Conservation (phyloP, 192 early-diverging fungal species). For the Entomortierella beljakovae region DNA sequence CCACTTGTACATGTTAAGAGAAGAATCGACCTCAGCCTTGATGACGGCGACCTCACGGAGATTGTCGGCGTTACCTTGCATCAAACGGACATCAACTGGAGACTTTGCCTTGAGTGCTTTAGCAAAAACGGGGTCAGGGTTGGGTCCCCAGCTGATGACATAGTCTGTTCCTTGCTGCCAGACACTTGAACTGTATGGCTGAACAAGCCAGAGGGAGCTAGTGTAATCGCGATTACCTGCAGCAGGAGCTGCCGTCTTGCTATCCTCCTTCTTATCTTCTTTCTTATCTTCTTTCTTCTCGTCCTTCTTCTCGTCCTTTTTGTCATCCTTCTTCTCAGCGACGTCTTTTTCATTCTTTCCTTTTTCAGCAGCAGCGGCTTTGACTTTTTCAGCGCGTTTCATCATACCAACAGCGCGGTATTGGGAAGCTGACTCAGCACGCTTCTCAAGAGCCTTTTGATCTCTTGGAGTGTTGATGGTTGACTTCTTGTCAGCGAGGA, state of each 20-base stretch:
- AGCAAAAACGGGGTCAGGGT: conserved; percentile 31
- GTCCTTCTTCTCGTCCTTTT: neutral
- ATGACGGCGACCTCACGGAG: conserved; percentile 18
- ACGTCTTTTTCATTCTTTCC: neutral
- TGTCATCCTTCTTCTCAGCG: neutral
- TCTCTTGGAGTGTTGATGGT: neutral
- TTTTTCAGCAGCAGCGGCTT: neutral
- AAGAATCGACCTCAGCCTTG: conserved; percentile 1
- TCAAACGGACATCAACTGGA: conserved; percentile 30
- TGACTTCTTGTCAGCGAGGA: neutral
- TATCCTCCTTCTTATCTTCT: neutral
- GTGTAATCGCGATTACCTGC: conserved; percentile 8
- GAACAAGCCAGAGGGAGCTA: conserved; percentile 36
- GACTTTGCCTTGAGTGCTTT: conserved; percentile 23
- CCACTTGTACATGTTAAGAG: conserved; percentile 32
- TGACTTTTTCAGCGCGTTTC: neutral
- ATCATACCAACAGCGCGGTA: neutral
- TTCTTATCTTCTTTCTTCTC: neutral
- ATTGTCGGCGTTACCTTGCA: conserved; percentile 23
- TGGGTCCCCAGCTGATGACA: conserved; percentile 42
- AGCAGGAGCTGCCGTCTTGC: neutral
- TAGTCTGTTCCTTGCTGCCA: conserved; percentile 40
- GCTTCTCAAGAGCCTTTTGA: conserved; percentile 2
- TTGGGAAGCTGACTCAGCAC: neutral
- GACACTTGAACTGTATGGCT: conserved; percentile 31